Evolutionary conservation across 208 protist genomes (phyloP).

Genomic region (Naegleria fowleri): DNA sequence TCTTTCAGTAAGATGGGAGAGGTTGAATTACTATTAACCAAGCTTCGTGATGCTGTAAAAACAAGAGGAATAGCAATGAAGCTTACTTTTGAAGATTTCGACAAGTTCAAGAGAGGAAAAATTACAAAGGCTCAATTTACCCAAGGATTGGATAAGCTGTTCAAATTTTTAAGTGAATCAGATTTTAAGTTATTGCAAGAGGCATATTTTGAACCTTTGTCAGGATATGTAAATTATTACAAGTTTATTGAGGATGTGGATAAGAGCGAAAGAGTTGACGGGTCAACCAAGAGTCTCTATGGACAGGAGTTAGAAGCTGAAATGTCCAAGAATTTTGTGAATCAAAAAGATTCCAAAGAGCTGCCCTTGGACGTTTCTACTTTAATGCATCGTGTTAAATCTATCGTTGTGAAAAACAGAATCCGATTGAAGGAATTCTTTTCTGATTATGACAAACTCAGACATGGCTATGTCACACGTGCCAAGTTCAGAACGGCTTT

Average conservation of each 20-base stretch:
- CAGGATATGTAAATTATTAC: neutral
- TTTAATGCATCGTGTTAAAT: neutral
- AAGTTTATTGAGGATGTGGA: slow-evolving; percentile 10
- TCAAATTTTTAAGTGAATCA: neutral
- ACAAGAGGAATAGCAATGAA: neutral
- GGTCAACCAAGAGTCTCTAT: neutral
- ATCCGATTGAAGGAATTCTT: slow-evolving; percentile 65
- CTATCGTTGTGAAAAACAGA: slow-evolving; percentile 26
- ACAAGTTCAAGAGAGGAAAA: neutral
- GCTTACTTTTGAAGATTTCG: neutral
- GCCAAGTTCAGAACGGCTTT: slow-evolving; percentile 61
- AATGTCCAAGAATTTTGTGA: neutral
- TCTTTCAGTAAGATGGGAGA: neutral
- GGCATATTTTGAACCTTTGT: neutral
- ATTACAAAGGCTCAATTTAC: neutral
- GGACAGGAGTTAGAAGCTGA: neutral
- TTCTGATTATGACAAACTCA: slow-evolving; percentile 68
- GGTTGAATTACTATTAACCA: neutral
- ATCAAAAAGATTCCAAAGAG: neutral
- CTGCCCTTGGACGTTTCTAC: neutral
- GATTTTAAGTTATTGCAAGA: neutral
- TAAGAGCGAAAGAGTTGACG: neutral
- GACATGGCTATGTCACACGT: slow-evolving; percentile 52
- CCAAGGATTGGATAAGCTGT: neutral
- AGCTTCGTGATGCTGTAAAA: neutral